Base-by-base conservation (phyloP, 768 basidiomycete species). In the Tricholomella constricta region DNA sequence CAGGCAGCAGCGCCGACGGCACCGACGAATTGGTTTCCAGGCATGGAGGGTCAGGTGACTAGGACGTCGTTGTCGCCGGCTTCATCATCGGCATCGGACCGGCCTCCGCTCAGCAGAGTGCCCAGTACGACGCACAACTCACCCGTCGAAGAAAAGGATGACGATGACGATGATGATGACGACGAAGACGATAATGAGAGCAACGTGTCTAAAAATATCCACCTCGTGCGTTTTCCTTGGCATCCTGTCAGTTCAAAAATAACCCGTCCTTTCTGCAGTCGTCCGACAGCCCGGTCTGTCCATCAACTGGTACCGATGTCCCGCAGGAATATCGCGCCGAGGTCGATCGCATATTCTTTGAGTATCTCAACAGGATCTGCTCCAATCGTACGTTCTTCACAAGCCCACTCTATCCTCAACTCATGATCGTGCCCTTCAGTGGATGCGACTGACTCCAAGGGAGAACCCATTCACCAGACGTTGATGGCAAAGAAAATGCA, bases 401-500 rank as follows among this genome's bases (percentile, higher is more conserved):
- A 44, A 27, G 54, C 26, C 51, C 48, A 46, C 45, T 60, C 51
- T 60, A 55, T 63, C 49, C 55, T 36, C 56, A 60, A 66, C 26
- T 57, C n/a, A n/a, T n/a, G 42, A 57, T 26, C 32, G 49, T 54
- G 36, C 17, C 51, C 52, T 52, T 0, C 60, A 98, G 94, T 98
- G 72, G 93, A 97, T 52, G 88, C 91, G 4, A 89, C 86, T 44
- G 97, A 98, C 66, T 78, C 83, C 26, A 99, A 99, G 69, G 96
- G 96, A 45, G 96, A 99, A 68, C 87, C 91, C 38, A 94, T 99
- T 52, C 96, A 99, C 66, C 96, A 99, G 72, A 93, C 93, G 31
- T 79, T 98, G 62, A 99, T 99, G 96, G 89, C 95, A 1, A 98
- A 98, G 78, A 92, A 92, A 78, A 98, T 99, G 96, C 91, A 94